Percentiles rank a stretch among this genome's conserved stretches.
phyloP scores from a whole-genome alignment of 2,329 filamentous ascomycete genomes.

The Stemphylium lycopersici region DNA sequence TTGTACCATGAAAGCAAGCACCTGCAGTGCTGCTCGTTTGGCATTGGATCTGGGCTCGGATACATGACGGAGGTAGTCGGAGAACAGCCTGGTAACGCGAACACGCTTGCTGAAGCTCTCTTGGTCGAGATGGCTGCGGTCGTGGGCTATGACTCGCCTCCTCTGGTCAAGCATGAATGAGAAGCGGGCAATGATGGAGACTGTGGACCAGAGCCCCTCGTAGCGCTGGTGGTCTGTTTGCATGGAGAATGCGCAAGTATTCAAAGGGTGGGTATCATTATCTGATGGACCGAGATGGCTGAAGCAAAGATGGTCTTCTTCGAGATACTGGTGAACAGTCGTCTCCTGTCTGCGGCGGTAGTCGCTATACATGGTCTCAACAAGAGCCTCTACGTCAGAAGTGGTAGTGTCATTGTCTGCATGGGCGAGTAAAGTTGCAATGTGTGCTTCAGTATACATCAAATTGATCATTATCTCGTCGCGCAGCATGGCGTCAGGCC shows the following conservation, averaged over 20 bases:
- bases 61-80: constrained; percentile 50
- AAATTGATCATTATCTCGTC: constrained; percentile 78
- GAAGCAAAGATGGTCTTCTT: constrained; percentile 73
- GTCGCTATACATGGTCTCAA: constrained; percentile 75
- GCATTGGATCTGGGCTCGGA: constrained; percentile 42
- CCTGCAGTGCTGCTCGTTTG: constrained; percentile 60
- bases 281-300: constrained; percentile 50
- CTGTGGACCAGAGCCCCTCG: constrained; percentile 46
- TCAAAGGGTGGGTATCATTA: constrained; percentile 31
- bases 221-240: constrained; percentile 36
- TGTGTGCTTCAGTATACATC: constrained; percentile 61
- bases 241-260: constrained; percentile 44
- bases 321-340: constrained; percentile 57
- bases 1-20: constrained; percentile 57
- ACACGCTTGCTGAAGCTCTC: constrained; percentile 45
- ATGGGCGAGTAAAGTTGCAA: constrained; percentile 41
- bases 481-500: constrained; percentile 68
- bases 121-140: constrained; percentile 28
- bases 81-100: constrained; percentile 46
- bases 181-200: constrained; percentile 49
- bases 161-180: constrained; percentile 43
- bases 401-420: constrained; percentile 34
- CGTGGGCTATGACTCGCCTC: constrained; percentile 20
- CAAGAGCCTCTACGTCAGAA: constrained; percentile 64
- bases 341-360: constrained; percentile 73